A percentile compares a stretch with the other conserved stretches of the same genome.
Evolutionary conservation across 345 rosid genomes (phyloP).

Genomic region (Salix udensis): DNA sequence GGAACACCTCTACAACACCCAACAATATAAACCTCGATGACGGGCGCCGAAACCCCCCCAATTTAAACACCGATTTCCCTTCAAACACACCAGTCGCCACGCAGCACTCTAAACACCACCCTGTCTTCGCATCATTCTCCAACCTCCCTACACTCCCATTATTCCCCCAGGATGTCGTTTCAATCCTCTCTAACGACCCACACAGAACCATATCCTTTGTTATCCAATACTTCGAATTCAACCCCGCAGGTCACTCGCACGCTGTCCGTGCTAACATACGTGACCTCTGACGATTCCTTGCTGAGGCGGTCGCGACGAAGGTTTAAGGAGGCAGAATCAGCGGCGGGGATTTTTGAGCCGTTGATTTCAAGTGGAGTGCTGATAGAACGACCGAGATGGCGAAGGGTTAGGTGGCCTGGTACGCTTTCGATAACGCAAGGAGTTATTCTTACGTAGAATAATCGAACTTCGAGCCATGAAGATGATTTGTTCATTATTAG

Average conservation of each 20-base stretch:
- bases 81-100: conserved; percentile 45
- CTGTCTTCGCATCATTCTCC: conserved; percentile 48
- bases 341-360: conserved; percentile 60
- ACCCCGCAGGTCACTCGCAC: conserved; percentile 72
- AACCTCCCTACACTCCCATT: conserved; percentile 26
- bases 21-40: conserved; percentile 79
- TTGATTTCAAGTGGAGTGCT: conserved; percentile 81
- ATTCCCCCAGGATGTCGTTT: conserved; percentile 46
- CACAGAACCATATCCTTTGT: conserved; percentile 58
- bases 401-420: conserved; percentile 64
- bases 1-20: conserved; percentile 86
- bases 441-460: conserved; percentile 75
- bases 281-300: conserved; percentile 72
- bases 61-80: conserved; percentile 44
- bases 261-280: conserved; percentile 78
- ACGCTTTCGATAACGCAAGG: conserved; percentile 56
- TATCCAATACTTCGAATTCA: conserved; percentile 73
- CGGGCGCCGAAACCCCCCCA: conserved; percentile 60
- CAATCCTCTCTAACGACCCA: conserved; percentile 76
- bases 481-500: conserved; percentile 28
- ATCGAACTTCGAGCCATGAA: conserved; percentile 80
- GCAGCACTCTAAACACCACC: conserved; percentile 81
- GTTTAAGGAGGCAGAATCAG: conserved; percentile 47
- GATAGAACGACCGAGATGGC: conserved; percentile 64
- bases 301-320: conserved; percentile 76